phyloP scores from a whole-genome alignment of 2,329 filamentous ascomycete genomes.

The Diaporthe ilicicola region DNA sequence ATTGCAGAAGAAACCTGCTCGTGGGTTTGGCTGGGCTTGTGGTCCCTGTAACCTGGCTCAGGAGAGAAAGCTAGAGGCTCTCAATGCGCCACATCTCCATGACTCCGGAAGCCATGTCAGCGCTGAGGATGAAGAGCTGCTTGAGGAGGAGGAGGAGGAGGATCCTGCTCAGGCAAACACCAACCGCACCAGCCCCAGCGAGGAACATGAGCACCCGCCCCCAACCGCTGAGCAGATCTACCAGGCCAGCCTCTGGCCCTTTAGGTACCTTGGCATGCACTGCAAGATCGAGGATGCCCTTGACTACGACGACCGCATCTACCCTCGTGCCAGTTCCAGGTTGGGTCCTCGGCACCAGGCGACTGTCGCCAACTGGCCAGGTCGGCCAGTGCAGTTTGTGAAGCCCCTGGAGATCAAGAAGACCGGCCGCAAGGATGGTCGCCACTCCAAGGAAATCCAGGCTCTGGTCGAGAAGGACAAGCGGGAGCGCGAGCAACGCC shows the following conservation, averaged over 20 bases:
- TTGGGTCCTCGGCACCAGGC: slow-evolving; percentile 93
- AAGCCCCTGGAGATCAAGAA: slow-evolving; percentile 89
- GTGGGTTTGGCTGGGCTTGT: slow-evolving; percentile 98
- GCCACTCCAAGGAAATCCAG: slow-evolving; percentile 80
- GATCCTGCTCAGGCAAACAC: slow-evolving; percentile 63
- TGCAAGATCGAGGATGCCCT: slow-evolving; percentile 94
- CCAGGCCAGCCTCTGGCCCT: slow-evolving; percentile 94
- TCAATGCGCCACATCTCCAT: slow-evolving; percentile 80
- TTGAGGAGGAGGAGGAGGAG: slow-evolving; percentile 81
- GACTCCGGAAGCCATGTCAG: slow-evolving; percentile 73
- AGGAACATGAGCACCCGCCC: slow-evolving; percentile 64
- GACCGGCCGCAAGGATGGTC: slow-evolving; percentile 79
- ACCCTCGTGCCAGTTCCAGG: slow-evolving; percentile 92
- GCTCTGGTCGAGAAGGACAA: slow-evolving; percentile 86
- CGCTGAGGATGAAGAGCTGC: slow-evolving; percentile 68
- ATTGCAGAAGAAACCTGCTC: slow-evolving; percentile 92
- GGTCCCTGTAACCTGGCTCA: slow-evolving; percentile 96
- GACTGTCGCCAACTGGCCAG: slow-evolving; percentile 84
- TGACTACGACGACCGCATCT: slow-evolving; percentile 97
- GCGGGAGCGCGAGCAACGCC: slow-evolving; percentile 78
- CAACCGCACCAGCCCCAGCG: slow-evolving; percentile 71
- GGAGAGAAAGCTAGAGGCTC: slow-evolving; percentile 89
- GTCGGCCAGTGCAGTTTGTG: slow-evolving; percentile 86
- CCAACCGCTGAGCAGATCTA: slow-evolving; percentile 88
- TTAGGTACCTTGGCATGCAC: slow-evolving; percentile 94